Conservation (phyloP, 2,329 filamentous ascomycete species). For the Aspergillus sp. region DNA sequence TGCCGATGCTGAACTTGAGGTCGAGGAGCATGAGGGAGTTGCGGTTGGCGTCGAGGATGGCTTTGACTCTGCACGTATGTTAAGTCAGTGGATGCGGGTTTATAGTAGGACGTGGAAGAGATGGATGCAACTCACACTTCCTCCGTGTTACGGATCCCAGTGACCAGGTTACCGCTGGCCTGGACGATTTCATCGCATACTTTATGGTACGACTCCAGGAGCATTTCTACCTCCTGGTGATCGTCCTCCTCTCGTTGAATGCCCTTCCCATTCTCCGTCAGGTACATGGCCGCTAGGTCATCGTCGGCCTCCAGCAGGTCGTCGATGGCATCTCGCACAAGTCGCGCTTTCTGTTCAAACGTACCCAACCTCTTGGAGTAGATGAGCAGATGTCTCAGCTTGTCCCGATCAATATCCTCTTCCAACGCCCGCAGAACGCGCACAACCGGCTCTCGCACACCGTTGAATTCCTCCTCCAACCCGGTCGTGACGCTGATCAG, state of each 20-base stretch:
- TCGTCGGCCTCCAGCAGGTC: slow-evolving; percentile 95
- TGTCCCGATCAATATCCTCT: slow-evolving; percentile 94
- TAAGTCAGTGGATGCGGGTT: background rate
- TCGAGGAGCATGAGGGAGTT: slow-evolving; percentile 98
- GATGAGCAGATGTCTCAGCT: slow-evolving; percentile 84
- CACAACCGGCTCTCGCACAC: slow-evolving; percentile 88
- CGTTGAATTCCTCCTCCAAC: slow-evolving; percentile 90
- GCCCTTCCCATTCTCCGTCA: slow-evolving; percentile 82
- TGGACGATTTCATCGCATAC: slow-evolving; percentile 98
- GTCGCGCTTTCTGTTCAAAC: slow-evolving; percentile 93
- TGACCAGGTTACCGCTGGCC: slow-evolving; percentile 87
- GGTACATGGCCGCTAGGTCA: slow-evolving; percentile 90
- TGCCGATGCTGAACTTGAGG: slow-evolving; percentile 93
- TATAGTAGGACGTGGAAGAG: background rate
- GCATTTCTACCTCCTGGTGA: slow-evolving; percentile 94
- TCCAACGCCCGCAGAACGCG: slow-evolving; percentile 85
- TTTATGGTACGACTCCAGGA: slow-evolving; percentile 96
- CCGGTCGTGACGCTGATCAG: slow-evolving; percentile 90
- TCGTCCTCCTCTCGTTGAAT: slow-evolving; percentile 74
- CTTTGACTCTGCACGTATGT: slow-evolving; percentile 67
- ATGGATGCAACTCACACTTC: slow-evolving; percentile 70
- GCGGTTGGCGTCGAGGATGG: slow-evolving; percentile 95
- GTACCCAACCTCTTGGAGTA: slow-evolving; percentile 94
- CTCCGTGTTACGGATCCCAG: slow-evolving; percentile 94
- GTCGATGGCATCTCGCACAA: slow-evolving; percentile 92